Percentiles rank a stretch among this genome's conserved stretches.
Evolutionary conservation across 2,329 filamentous ascomycete species (phyloP).

Genomic region (Colletotrichum eleusines): DNA sequence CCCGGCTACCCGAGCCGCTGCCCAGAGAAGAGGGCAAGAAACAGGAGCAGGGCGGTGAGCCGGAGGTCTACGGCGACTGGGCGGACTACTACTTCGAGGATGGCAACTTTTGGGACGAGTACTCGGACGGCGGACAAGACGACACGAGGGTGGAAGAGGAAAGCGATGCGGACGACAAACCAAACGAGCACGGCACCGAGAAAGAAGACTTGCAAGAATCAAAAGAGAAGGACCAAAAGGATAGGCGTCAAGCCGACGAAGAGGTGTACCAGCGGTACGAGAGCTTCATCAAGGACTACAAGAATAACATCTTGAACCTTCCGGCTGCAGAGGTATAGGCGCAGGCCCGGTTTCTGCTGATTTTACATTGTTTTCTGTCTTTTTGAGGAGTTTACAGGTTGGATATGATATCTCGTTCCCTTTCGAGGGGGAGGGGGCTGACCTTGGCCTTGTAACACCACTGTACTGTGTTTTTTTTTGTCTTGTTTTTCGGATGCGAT

Average conservation of each 20-base stretch:
- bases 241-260: not conserved
- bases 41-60: slow-evolving; percentile 11
- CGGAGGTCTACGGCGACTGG: slow-evolving; percentile 42
- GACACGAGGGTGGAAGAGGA: slow-evolving; percentile 7
- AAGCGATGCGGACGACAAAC: not conserved
- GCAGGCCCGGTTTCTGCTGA: not conserved
- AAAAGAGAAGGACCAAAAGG: slow-evolving; percentile 3
- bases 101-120: slow-evolving; percentile 34
- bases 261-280: slow-evolving; percentile 36
- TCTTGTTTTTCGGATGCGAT: not conserved
- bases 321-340: slow-evolving; percentile 27
- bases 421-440: not conserved
- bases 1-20: slow-evolving; percentile 28
- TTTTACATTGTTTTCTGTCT: not conserved
- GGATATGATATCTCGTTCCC: slow-evolving; percentile 6
- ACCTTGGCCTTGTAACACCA: not conserved
- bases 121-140: slow-evolving; percentile 4
- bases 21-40: not conserved
- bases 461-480: not conserved
- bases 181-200: not conserved
- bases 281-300: slow-evolving; percentile 39
- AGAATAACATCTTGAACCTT: slow-evolving; percentile 32
- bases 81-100: slow-evolving; percentile 44
- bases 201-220: not conserved
- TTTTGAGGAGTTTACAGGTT: not conserved